phyloP scores from a whole-genome alignment of 2,329 filamentous ascomycete species.

The Coniochaeta sp. region DNA sequence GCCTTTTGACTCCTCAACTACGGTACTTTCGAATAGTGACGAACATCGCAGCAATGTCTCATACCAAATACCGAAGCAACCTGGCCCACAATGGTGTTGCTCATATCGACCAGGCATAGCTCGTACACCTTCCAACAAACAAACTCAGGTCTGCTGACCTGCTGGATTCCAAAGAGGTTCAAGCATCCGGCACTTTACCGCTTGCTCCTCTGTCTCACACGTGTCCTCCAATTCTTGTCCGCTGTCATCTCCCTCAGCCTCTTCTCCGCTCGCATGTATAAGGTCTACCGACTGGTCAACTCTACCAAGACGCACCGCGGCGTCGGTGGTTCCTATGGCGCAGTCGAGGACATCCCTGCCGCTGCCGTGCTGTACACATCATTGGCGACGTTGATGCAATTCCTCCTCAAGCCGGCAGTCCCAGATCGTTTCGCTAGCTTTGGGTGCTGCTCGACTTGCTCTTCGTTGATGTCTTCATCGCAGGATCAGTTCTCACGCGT shows the following conservation, averaged over 20 bases:
- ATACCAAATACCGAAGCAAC: background rate
- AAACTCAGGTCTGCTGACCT: constrained; percentile 11
- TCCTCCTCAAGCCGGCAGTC: constrained; percentile 23
- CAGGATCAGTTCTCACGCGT: constrained; percentile 29
- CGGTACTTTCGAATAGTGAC: background rate
- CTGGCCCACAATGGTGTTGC: background rate
- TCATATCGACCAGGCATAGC: background rate
- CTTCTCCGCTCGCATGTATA: constrained; percentile 31
- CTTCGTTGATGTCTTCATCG: constrained; percentile 34
- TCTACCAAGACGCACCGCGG: constrained; percentile 21
- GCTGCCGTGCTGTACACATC: constrained; percentile 35
- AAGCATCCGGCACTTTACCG: constrained; percentile 11
- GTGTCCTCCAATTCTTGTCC: constrained; percentile 35
- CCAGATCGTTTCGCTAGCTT: constrained; percentile 26
- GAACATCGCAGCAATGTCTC: background rate
- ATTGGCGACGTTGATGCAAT: constrained; percentile 23
- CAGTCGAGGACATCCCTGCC: constrained; percentile 35
- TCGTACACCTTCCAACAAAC: background rate
- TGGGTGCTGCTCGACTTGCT: constrained; percentile 29
- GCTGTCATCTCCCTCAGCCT: constrained; percentile 31
- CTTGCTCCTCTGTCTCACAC: constrained; percentile 25
- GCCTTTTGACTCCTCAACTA: background rate
- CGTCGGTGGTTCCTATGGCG: constrained; percentile 21
- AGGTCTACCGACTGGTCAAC: constrained; percentile 27
- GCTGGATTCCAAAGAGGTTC: constrained; percentile 10